Base-by-base conservation (phyloP, 352 stramenopile genomes). In the Phytophthora idaei region DNA sequence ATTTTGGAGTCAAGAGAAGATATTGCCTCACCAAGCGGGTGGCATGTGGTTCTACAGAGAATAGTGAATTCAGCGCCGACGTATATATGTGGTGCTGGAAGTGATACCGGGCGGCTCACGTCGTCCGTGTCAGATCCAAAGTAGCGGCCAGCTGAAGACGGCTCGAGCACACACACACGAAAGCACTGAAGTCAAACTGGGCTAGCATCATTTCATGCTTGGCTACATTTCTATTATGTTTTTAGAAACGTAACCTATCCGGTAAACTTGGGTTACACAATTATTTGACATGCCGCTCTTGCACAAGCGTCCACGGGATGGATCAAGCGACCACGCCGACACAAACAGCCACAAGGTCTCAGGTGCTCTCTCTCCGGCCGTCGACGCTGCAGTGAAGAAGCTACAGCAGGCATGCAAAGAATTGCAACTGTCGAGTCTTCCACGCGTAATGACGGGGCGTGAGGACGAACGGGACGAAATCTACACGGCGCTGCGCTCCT, bases 391-490 rank as follows among this genome's bases (percentile, higher is more conserved):
- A 0, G 49, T 84, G 17, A 61, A 70, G 34, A 86, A 87, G 34
- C 51, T 91, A 21, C 72, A 83, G n/a, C 56, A 64, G 25, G 83
- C 77, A 29, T 90, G 80, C 29, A 57, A 88, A 32, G 79, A 92
- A 50, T 64, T 92, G 42, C 81, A 87, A 55, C 58, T 90, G 27
- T 92, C 81, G 15, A 87, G 78, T 51, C 67, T 84, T 12, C 80
- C 83, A 1, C 71, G 77, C 14, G 68, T 74, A 14, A 85, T 86
- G 64, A 85, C 81, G 0, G 83, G 81, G 1, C 83, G 83, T 15
- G 83, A 92, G 50, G 71, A 87, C 42, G 83, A 92, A 65, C 78
- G 77, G 32, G 70, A 69, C 27, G 71, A 87, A 53, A 89, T 92
- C 54, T 80, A 87, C 66, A 69, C 78, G 9, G 73, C 76, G 21